Evolutionary conservation across 208 protist species (phyloP), one percentile per base, ranked within the genome.

Genomic region (Spongospora subterranea): DNA sequence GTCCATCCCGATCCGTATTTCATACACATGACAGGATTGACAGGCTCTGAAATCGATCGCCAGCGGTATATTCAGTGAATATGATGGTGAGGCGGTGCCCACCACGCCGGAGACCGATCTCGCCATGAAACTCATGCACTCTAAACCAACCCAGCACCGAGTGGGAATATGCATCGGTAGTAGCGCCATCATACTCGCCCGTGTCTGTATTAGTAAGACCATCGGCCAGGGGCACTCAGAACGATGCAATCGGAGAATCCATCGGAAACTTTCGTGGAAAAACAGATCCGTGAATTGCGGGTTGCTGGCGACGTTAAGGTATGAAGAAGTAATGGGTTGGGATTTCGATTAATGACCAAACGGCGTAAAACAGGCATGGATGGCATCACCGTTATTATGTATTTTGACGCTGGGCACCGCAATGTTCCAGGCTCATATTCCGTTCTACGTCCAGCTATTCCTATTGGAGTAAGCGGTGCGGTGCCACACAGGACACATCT

Each of bases 101-200:
- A 65, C 40, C n/a, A 45, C 35, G 71, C 35, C 6, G 13, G 35
- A 82, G 17, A 6, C 6, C n/a, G 11, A 82, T 6, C 35, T 82
- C 17, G n/a, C 71, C 71, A 82, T 82, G 71, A 43, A 13, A 20
- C 71, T 82, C 17, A 82, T 82, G 17, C 6, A 43, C 6, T 6
- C 71, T 20, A 82, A 82, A 35, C 35, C n/a, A 35, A 82, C 71
- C 6, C n/a, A n/a, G n/a, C 71, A 82, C 71, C 71, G 71, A 35
- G 17, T 43, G 6, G 71, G 71, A 35, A 43, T 82, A 6, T 82
- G 71, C 71, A 20, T 82, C 6, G 71, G 71, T 82, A 82, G 17
- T 45, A 82, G 6, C 71, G 71, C 6, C 6, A 35, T 39, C 71
- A 17, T 29, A 65, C 54, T 65, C 20, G 54, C 54, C 54, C n/a